Conservation (phyloP, 2,329 filamentous ascomycete genomes). For the Aspergillus quadricinctus region DNA sequence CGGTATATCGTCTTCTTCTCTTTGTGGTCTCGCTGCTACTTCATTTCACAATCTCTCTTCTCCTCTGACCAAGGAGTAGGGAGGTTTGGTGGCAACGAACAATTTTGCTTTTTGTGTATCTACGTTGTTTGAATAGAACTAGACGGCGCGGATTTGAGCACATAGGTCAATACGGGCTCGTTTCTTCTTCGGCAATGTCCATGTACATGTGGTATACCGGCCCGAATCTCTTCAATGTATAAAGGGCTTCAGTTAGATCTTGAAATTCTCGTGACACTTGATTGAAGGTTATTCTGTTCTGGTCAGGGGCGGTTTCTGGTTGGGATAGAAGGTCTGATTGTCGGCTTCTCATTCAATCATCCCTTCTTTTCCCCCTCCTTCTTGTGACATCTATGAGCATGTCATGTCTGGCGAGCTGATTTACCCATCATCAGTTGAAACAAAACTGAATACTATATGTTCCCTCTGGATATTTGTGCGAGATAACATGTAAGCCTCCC, state of each 20-base stretch:
- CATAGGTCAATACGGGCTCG: background rate
- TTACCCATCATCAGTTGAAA: background rate
- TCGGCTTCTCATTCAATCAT: background rate
- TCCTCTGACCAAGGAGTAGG: background rate
- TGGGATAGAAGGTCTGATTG: background rate
- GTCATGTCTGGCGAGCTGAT: background rate
- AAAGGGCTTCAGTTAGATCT: background rate
- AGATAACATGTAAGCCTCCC: background rate
- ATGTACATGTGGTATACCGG: background rate
- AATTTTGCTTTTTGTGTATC: background rate
- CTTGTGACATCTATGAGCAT: background rate
- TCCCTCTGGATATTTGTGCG: background rate
- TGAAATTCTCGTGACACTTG: background rate
- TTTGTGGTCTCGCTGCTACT: background rate
- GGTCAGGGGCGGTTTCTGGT: background rate
- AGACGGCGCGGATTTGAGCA: background rate
- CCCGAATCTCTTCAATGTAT: background rate
- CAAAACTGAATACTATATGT: background rate
- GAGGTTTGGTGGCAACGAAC: background rate
- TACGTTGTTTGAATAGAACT: background rate
- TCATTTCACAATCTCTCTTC: background rate
- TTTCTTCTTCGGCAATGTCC: background rate
- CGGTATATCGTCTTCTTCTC: background rate
- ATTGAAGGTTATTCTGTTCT: background rate
- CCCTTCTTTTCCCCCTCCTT: background rate